A percentile compares a stretch with the other conserved stretches of the same genome.
Evolutionary conservation across 1,139 yeast species (phyloP).

Genomic region (Tardiomyces blankii): DNA sequence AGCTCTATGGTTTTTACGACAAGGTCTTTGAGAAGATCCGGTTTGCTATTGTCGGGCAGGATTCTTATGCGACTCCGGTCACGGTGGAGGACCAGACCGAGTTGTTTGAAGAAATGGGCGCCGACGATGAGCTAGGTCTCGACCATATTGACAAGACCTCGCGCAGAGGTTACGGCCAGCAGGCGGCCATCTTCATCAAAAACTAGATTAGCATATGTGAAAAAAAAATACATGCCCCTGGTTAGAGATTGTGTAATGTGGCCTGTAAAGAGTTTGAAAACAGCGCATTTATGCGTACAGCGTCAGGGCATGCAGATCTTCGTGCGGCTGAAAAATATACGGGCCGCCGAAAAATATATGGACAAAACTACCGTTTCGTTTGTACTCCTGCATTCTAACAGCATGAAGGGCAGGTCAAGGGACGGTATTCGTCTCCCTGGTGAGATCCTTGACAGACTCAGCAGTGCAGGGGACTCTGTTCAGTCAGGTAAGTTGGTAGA

Average conservation of each 20-base stretch:
- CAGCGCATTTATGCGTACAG: too few species aligned
- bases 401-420: too few species aligned
- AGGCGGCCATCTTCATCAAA: constrained; percentile 50
- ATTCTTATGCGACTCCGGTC: constrained; percentile 35
- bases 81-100: constrained; percentile 32
- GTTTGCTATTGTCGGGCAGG: constrained; percentile 10
- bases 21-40: constrained; percentile 33
- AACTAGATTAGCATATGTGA: not conserved
- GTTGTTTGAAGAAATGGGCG: constrained; percentile 8
- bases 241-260: too few species aligned
- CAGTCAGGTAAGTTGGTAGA: too few species aligned
- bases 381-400: too few species aligned
- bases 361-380: too few species aligned
- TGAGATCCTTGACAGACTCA: constrained; percentile 50
- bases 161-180: constrained; percentile 22
- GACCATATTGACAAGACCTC: constrained; percentile 76
- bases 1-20: constrained; percentile 56
- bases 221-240: not conserved
- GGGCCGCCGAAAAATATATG: too few species aligned
- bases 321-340: too few species aligned
- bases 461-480: constrained; percentile 25
- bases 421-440: constrained; percentile 49
- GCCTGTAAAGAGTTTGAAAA: too few species aligned
- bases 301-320: too few species aligned
- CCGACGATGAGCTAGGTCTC: constrained; percentile 39